Conservation (phyloP, 192 early-diverging fungal species). For the Entomortierella lignicola region DNA sequence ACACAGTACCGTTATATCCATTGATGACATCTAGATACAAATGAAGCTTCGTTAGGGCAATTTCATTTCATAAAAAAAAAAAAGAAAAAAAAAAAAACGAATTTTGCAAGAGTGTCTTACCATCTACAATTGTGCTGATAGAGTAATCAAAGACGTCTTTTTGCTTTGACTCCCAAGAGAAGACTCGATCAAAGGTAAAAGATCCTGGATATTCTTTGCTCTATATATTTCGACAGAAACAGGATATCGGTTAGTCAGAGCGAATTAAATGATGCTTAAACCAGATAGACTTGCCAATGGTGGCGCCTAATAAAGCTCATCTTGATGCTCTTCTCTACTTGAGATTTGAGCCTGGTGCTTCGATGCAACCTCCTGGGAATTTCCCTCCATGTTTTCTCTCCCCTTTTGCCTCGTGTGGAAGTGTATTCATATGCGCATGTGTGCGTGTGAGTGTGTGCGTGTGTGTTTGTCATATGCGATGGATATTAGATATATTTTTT, state of each 20-base stretch:
- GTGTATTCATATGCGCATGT: not conserved
- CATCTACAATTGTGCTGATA: slow-evolving; percentile 91
- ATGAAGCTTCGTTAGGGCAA: not conserved
- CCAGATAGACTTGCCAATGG: not conserved
- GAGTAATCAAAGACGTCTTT: slow-evolving; percentile 91
- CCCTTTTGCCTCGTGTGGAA: slow-evolving; percentile 6
- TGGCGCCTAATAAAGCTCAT: not conserved
- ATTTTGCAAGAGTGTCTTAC: slow-evolving; percentile 70
- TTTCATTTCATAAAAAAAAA: not conserved
- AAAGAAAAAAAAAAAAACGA: not conserved
- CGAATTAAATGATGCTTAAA: not conserved
- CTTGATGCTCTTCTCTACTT: not conserved
- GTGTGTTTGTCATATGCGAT: slow-evolving; percentile 3
- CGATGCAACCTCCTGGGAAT: slow-evolving; percentile 1
- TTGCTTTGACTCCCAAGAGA: slow-evolving; percentile 87
- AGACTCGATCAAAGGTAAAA: slow-evolving; percentile 94
- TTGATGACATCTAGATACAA: slow-evolving; percentile 82
- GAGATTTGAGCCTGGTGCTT: not conserved
- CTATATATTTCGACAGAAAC: slow-evolving; percentile 7
- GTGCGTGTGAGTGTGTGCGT: slow-evolving; percentile 2
- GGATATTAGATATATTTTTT: slow-evolving; percentile 14
- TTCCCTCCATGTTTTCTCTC: not conserved
- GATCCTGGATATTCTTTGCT: slow-evolving; percentile 73
- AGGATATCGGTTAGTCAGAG: not conserved
- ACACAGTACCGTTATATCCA: slow-evolving; percentile 99